Percentiles rank a stretch among this genome's conserved stretches.
Conservation (phyloP, 176 grass and related monocot genomes). For the Raddia guianensis region DNA sequence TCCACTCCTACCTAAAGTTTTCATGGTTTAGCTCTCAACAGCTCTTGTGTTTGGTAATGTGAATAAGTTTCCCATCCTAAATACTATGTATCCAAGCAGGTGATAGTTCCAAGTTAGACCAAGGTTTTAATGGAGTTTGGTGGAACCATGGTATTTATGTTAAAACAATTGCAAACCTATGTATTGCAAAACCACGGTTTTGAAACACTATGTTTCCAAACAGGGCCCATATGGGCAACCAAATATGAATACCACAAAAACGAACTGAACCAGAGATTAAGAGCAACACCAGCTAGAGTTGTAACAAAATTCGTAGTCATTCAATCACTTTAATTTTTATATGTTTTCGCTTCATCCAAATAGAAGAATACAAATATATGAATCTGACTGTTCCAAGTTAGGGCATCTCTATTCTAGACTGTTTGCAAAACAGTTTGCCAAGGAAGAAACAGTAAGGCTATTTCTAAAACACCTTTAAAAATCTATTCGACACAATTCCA, state of each 20-base stretch:
- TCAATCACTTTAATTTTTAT: not conserved
- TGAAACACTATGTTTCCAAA: no score
- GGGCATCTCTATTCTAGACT: not conserved
- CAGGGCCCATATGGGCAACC: not conserved
- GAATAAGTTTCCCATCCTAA: no score
- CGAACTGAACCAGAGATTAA: constrained; percentile 12
- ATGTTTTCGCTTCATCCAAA: constrained; percentile 1
- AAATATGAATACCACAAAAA: not conserved
- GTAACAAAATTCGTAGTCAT: not conserved
- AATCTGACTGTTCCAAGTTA: not conserved
- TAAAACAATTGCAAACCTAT: no score
- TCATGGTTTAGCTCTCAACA: no score
- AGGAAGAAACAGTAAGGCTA: not conserved
- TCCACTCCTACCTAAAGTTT: no score
- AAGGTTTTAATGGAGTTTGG: no score
- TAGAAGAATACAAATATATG: constrained; percentile 13
- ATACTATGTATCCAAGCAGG: no score
- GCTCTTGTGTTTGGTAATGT: no score
- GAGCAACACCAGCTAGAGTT: not conserved
- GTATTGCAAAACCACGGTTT: no score
- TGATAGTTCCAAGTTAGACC: no score
- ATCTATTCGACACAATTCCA: not conserved
- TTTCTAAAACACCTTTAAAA: not conserved
- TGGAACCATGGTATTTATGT: no score
- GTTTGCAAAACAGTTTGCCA: not conserved